Evolutionary conservation across 2,329 filamentous ascomycete species (phyloP).

Genomic region (Colletotrichum siamense): DNA sequence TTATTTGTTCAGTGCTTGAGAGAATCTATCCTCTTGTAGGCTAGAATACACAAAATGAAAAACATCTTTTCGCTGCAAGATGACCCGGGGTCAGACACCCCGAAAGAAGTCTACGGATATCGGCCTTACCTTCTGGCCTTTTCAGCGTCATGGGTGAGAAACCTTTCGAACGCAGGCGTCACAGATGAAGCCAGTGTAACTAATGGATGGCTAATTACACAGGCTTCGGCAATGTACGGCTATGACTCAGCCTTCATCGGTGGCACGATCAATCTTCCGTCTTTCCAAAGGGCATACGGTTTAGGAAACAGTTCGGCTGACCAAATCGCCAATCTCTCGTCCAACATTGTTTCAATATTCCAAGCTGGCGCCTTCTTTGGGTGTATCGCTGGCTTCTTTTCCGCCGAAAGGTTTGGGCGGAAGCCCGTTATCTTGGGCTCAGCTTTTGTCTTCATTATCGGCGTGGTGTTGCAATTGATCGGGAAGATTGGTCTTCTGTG

Average conservation of each 20-base stretch:
- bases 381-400: not conserved
- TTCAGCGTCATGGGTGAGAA: not conserved
- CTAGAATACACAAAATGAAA: not conserved
- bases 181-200: accelerated
- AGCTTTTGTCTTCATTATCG: not conserved
- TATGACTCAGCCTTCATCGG: not conserved
- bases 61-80: not conserved
- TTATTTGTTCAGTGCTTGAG: not conserved
- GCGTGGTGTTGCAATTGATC: not conserved
- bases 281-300: not conserved
- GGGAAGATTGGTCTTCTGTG: not conserved
- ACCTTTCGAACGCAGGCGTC: not conserved
- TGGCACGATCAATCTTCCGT: not conserved
- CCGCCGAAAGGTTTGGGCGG: not conserved
- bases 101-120: not conserved
- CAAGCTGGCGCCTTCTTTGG: not conserved
- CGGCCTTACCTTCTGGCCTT: not conserved
- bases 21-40: not conserved
- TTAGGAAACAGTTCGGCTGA: not conserved
- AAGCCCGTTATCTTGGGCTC: not conserved
- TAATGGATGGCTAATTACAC: not conserved
- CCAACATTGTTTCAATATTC: not conserved
- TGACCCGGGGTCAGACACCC: not conserved
- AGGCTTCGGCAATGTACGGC: not conserved
- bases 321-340: not conserved